Percentiles rank a stretch among this genome's conserved stretches.
Evolutionary conservation across 257 asterid species (phyloP).

Genomic region (Ballota nigra): DNA sequence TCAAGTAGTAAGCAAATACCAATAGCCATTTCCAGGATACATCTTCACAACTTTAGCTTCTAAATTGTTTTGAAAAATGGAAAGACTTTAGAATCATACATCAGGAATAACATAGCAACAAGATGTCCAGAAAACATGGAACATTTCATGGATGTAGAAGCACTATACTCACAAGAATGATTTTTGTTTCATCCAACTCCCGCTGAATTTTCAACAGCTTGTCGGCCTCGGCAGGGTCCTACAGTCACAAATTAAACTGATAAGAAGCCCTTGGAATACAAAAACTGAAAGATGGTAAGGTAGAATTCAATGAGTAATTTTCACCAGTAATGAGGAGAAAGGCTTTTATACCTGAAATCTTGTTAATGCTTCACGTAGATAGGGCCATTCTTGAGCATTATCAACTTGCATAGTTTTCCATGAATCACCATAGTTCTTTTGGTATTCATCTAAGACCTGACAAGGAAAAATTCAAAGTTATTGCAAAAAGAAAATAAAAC

Average conservation of each 20-base stretch:
- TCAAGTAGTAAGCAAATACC: conserved; percentile 7
- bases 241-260: conserved; percentile 1
- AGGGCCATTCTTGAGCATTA: conserved; percentile 74
- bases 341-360: conserved; percentile 46
- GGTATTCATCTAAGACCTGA: conserved; percentile 85
- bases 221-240: conserved; percentile 99
- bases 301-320: background rate
- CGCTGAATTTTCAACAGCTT: conserved; percentile 85
- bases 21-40: background rate
- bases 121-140: background rate
- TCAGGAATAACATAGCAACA: background rate
- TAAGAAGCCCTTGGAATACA: background rate
- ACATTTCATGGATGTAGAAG: background rate
- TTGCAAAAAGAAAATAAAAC: background rate
- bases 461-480: background rate
- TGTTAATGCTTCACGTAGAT: conserved; percentile 62
- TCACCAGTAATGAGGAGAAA: background rate
- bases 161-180: conserved; percentile 81
- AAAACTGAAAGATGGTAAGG: too few relatives aligned
- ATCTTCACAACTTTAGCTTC: background rate
- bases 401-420: conserved; percentile 74
- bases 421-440: conserved; percentile 75
- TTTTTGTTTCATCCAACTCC: conserved; percentile 95
- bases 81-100: too few relatives aligned
- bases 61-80: too few relatives aligned